Evolutionary conservation across 1,139 yeast genomes (phyloP), one percentile per base, ranked within the genome.

Genomic region (Lodderomyces parapsilosis): DNA sequence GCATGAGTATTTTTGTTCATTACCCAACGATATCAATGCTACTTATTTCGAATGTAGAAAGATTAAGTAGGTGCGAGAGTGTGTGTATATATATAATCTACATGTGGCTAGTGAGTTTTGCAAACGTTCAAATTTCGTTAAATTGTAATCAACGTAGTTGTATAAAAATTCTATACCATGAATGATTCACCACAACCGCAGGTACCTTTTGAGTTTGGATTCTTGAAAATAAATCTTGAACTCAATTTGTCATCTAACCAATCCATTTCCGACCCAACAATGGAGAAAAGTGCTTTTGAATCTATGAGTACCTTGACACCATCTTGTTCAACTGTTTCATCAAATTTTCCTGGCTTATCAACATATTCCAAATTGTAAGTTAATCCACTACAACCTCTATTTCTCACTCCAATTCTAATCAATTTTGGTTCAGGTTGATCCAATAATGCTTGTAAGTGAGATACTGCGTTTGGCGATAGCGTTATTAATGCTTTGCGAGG

Each of bases 121-220:
- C n/a, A n/a, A n/a, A n/a, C n/a, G n/a, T n/a, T n/a, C n/a, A n/a
- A n/a, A n/a, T n/a, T n/a, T n/a, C n/a, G n/a, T n/a, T n/a, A n/a
- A n/a, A n/a, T 24, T 7, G 10, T 8, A 8, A n/a, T n/a, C n/a
- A 4, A 7, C 4, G 7, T n/a, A 24, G 9, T 27, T 27, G 31
- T 27, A 27, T 27, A 27, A 27, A 27, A 27, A 13, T 17, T 27
- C 34, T 68, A 90, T 6, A 90, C 96, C 97, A 91, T 91, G 63
- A 93, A 93, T 6, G 96, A 88, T 68, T 93, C 99, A 44, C 98
- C 99, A 65, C 99, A 93, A 14, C 99, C 99, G 67, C 99, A 93
- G 43, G 96, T 87, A 27, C 98, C 98, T 70, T 91, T 93, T 39
- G 96, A 86, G 65, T 93, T 93, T 48, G 99, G 99, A 64, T 93